Evolutionary conservation across 768 basidiomycete genomes (phyloP), one percentile per base, ranked within the genome.

Genomic region (Trametopsis cervina): DNA sequence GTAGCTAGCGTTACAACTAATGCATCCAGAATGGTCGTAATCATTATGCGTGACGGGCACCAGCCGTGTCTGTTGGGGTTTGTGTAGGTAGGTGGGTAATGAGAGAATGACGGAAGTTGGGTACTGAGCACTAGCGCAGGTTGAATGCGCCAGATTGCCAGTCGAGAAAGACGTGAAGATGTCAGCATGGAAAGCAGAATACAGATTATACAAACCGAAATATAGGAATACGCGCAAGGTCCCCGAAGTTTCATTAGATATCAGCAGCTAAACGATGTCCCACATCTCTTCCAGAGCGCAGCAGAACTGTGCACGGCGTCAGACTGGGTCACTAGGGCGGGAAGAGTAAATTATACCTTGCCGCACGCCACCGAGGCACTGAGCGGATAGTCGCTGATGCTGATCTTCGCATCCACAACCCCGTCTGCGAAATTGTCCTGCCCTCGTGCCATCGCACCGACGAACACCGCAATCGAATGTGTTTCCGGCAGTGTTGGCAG

Each of bases 391-490:
- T 96, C 84, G 59, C 89, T 93, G 66, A 99, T 91, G 53, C 89
- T 82, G 58, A 98, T 92, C 71, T 99, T 99, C 68, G 95, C 84
- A 62, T 99, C 96, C 0, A 97, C 88, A 56, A 88, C 72, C 20
- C 79, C 85, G 66, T 99, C 96, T 12, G 96, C 96, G 70, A 99
- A 99, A 69, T 95, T 90, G 57, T 99, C 96, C 43, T 78, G 82
- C 10, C 95, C 95, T 49, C 95, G 76, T 4, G 95, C 95, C 95
- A 99, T 99, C 18, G 95, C 96, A 42, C 95, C 95, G 47, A 99
- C 93, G 57, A 97, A 96, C 46, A 99, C 88, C 15, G 91, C 93
- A 46, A 99, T 70, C 29, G 85, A 85, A 59, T 97, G 91, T 4
- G 89, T 88, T 46, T 84, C 76, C 0, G 94, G 93, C 4, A 98